These are phyloP conservation scores for Periconia sp. DNA, from an alignment of 2,329 filamentous ascomycete genomes.

Conservation along the genomic window DNA sequence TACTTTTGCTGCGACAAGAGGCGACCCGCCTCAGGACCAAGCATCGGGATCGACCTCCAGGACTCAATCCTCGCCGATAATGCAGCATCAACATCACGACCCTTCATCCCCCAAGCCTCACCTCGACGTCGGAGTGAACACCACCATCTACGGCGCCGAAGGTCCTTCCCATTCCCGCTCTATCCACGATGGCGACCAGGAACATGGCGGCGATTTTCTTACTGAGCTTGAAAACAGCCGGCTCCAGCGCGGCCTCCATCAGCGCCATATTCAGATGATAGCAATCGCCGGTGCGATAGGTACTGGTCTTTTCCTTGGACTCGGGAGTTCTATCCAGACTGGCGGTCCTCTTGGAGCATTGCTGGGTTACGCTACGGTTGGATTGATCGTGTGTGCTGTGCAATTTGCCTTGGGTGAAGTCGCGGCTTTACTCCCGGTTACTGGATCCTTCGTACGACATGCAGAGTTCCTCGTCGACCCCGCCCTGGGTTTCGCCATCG, in stretches of 20 bases:
- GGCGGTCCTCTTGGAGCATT: slow-evolving; percentile 57
- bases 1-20: slow-evolving; percentile 1
- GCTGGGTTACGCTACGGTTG: slow-evolving; percentile 55
- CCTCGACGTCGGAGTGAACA: slow-evolving; percentile 2
- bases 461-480: slow-evolving; percentile 55
- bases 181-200: slow-evolving; percentile 1
- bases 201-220: slow-evolving; percentile 21
- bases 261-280: slow-evolving; percentile 59
- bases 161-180: not conserved
- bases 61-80: not conserved
- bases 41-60: too few relatives aligned
- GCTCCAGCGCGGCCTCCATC: slow-evolving; percentile 35
- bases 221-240: slow-evolving; percentile 27
- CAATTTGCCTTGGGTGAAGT: slow-evolving; percentile 56
- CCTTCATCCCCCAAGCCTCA: not conserved
- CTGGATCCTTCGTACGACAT: slow-evolving; percentile 54
- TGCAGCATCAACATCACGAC: not conserved
- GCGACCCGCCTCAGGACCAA: not conserved
- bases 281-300: slow-evolving; percentile 59
- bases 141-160: not conserved
- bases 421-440: slow-evolving; percentile 54
- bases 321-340: slow-evolving; percentile 54
- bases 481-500: slow-evolving; percentile 43
- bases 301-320: slow-evolving; percentile 58
- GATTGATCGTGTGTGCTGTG: slow-evolving; percentile 53